These are phyloP conservation scores for Phycomyces nitens DNA, from an alignment of 192 early-diverging fungal genomes.

Conservation along the genomic window DNA sequence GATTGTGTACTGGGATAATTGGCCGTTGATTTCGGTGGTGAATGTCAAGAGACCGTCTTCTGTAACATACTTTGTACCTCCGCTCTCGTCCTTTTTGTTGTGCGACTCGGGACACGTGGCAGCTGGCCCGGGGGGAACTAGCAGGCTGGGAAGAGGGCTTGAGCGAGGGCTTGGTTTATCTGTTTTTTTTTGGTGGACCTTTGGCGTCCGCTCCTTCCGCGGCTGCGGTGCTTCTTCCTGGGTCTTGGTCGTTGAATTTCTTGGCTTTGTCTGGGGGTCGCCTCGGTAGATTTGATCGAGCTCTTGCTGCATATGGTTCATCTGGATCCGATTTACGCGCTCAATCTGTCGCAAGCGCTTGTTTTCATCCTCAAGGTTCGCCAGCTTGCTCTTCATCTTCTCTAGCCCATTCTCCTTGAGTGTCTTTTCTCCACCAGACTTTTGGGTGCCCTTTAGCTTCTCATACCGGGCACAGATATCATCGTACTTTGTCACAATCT, in stretches of 20 bases:
- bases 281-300: conserved; percentile 3
- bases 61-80: background rate
- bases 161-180: too few species aligned
- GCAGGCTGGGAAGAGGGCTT: too few species aligned
- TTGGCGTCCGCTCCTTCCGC: background rate
- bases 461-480: background rate
- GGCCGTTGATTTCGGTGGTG: conserved; percentile 22
- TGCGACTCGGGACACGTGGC: background rate
- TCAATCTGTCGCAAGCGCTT: conserved; percentile 11
- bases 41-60: conserved; percentile 11
- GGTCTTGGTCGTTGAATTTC: background rate
- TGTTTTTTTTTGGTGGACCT: background rate
- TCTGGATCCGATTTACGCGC: conserved; percentile 17
- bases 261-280: background rate
- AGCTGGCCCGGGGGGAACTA: too few species aligned
- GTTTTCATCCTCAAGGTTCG: conserved; percentile 9
- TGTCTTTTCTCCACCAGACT: background rate
- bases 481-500: background rate
- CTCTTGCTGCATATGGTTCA: conserved; percentile 13
- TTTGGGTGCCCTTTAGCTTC: background rate
- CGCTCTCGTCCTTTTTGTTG: background rate
- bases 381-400: background rate
- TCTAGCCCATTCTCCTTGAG: background rate
- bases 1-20: conserved; percentile 17
- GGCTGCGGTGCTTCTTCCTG: background rate